Conservation (phyloP, 179 eudicot species). For the Silene coronaria region DNA sequence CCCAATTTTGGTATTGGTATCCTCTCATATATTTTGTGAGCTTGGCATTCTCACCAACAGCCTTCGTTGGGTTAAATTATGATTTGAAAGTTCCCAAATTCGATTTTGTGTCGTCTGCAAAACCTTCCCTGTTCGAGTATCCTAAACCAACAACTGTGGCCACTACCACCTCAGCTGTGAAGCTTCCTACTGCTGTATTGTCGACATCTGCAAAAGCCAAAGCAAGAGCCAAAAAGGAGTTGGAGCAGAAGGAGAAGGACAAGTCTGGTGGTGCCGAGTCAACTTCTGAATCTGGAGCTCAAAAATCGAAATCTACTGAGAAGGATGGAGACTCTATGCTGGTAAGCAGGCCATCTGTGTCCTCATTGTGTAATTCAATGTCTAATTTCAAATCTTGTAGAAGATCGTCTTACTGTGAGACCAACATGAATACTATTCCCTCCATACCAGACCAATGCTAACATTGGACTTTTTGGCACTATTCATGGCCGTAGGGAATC, state of each 20-base stretch:
- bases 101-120: constrained; percentile 80
- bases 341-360: constrained; percentile 32
- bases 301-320: constrained; percentile 58
- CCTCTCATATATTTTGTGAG: constrained; percentile 91
- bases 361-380: background rate
- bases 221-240: constrained; percentile 86
- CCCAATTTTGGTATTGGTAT: constrained; percentile 99
- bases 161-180: constrained; percentile 68
- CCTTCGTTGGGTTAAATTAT: constrained; percentile 77
- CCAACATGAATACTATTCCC: too few species aligned
- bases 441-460: too few species aligned
- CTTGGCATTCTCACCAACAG: constrained; percentile 90
- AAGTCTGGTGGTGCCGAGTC: constrained; percentile 47
- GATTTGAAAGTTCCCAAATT: constrained; percentile 88
- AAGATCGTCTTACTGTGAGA: too few species aligned
- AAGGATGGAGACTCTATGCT: constrained; percentile 84
- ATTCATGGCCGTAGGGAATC: too few species aligned
- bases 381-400: background rate
- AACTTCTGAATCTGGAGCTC: constrained; percentile 37
- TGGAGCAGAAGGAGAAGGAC: constrained; percentile 70
- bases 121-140: constrained; percentile 89
- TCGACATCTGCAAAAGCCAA: constrained; percentile 81
- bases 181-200: constrained; percentile 86
- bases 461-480: too few species aligned
- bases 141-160: constrained; percentile 85